These are phyloP conservation scores for Aspergillus ochraceus DNA, from an alignment of 2,329 filamentous ascomycete species.

Conservation along the genomic window DNA sequence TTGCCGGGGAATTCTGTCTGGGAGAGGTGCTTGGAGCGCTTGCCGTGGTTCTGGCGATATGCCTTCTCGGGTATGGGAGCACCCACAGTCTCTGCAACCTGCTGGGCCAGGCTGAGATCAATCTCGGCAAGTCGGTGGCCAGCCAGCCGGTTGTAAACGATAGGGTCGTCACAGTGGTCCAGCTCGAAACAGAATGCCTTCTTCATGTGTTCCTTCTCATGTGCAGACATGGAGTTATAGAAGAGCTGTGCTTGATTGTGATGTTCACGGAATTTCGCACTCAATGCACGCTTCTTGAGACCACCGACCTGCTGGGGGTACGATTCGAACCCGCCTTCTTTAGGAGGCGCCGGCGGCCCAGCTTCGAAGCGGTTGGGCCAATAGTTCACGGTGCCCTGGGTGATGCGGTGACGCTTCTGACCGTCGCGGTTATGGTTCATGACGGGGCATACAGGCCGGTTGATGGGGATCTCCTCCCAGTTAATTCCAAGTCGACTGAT, in stretches of 20 bases:
- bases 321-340: slow-evolving; percentile 67
- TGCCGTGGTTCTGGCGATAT: slow-evolving; percentile 63
- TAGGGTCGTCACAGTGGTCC: slow-evolving; percentile 67
- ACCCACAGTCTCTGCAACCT: slow-evolving; percentile 72
- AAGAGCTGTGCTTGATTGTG: slow-evolving; percentile 40
- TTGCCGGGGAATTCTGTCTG: slow-evolving; percentile 67
- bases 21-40: slow-evolving; percentile 60
- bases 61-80: slow-evolving; percentile 58
- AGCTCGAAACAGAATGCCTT: slow-evolving; percentile 42
- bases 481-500: slow-evolving; percentile 70
- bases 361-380: slow-evolving; percentile 72
- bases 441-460: slow-evolving; percentile 71
- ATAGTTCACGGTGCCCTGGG: slow-evolving; percentile 73
- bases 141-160: slow-evolving; percentile 75
- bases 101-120: slow-evolving; percentile 66
- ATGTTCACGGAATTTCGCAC: slow-evolving; percentile 45
- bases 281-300: slow-evolving; percentile 62
- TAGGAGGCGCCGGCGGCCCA: slow-evolving; percentile 61
- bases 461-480: slow-evolving; percentile 76
- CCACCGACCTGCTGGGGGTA: slow-evolving; percentile 66
- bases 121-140: slow-evolving; percentile 68
- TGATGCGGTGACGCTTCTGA: slow-evolving; percentile 69
- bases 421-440: slow-evolving; percentile 79
- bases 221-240: slow-evolving; percentile 37
- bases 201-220: slow-evolving; percentile 36